Evolutionary conservation across 2,329 filamentous ascomycete species (phyloP), one percentile per base, ranked within the genome.

Genomic region (Penicillium sp.): DNA sequence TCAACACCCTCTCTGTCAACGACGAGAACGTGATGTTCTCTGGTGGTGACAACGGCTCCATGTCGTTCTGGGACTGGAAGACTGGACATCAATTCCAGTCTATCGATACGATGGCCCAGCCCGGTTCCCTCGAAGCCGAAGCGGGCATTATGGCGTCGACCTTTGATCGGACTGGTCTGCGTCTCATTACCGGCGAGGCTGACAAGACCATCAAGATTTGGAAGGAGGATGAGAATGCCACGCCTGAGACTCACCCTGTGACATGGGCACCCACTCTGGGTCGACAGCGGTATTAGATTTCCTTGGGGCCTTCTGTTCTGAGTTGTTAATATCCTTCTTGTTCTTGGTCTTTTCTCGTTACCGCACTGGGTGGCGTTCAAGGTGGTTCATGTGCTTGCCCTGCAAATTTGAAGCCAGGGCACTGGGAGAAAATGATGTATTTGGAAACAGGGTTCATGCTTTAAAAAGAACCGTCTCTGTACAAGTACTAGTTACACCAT

Each of bases 51-150:
- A 97, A 99, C 69, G 95, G 96, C 42, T 96, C 91, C 38, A 95
- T 98, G 82, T 91, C 88, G 67, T 99, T 99, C 82, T 99, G 93
- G 90, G 96, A 99, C 75, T 99, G 95, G 95, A 98, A 98, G 79
- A 90, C 92, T 0, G 95, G 96, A 0, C 87, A 99, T 74, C 85
- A 90, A 50, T 99, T 95, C 80, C 95, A 99, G 78, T 86, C 87
- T 8, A 84, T 94, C 12, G 93, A 99, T 68, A 96, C 91, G 3
- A 91, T 91, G 7, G 95, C 95, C 0, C 95, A 99, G 75, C 95
- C 95, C 0, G 95, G 95, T 52, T 96, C 91, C 17, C 81, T 99
- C 25, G 93, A 98, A 70, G 95, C 95, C 5, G 95, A 99, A 78
- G 89, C 92, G 5, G 96, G 96, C 55, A 87, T 99, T 67, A 96